phyloP scores from a whole-genome alignment of 2,329 filamentous ascomycete species.

The Claviceps purpurea region DNA sequence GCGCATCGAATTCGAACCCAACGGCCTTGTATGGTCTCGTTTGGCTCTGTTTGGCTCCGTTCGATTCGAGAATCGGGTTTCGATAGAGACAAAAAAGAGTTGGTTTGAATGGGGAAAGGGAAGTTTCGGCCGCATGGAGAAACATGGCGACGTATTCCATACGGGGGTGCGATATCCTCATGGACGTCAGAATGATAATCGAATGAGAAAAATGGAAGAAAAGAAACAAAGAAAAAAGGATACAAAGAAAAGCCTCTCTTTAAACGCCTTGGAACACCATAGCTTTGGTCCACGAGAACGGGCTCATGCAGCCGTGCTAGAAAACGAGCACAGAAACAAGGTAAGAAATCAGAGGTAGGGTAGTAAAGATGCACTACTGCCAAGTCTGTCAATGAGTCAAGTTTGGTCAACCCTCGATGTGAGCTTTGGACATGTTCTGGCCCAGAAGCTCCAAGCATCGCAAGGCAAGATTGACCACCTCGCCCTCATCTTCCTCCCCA shows the following conservation, averaged over 20 bases:
- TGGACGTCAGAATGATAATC: too few species aligned
- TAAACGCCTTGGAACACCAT: conserved; percentile 4
- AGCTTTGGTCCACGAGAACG: neutral
- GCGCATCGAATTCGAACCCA: neutral
- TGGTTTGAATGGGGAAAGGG: neutral
- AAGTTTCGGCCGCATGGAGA: neutral
- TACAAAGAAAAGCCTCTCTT: neutral
- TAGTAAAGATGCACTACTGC: neutral
- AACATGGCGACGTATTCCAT: neutral
- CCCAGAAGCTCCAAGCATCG: conserved; percentile 79
- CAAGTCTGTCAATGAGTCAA: neutral
- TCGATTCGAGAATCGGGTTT: neutral
- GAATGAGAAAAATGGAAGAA: neutral
- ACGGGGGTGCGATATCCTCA: neutral
- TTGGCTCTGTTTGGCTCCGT: neutral
- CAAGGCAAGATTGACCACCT: conserved; percentile 83
- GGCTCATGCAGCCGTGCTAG: neutral
- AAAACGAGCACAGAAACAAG: neutral
- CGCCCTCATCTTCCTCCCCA: conserved; percentile 80
- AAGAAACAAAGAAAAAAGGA: neutral
- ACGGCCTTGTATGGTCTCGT: neutral
- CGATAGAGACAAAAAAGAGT: neutral
- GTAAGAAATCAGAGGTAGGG: neutral
- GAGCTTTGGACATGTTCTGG: conserved; percentile 60
- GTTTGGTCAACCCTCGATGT: conserved; percentile 60